Conservation (phyloP, 495 filamentous ascomycete species). For the Cenococcum geophilum region DNA sequence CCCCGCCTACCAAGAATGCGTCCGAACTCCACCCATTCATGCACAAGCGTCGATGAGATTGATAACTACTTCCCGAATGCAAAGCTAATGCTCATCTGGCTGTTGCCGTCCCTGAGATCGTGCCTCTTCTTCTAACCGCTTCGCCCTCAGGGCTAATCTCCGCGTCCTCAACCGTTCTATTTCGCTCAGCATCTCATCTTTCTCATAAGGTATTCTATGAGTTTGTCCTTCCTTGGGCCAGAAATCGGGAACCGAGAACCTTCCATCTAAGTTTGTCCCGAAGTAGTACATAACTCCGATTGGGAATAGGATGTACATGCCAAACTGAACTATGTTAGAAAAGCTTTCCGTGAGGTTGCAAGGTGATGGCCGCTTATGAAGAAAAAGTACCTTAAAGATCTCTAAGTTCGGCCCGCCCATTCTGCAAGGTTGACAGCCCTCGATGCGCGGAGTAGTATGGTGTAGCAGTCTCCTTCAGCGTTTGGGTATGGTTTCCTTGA, state of each 20-base stretch:
- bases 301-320: slow-evolving; percentile 97
- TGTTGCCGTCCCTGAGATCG: neutral
- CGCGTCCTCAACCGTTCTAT: slow-evolving; percentile 27
- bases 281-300: slow-evolving; percentile 99
- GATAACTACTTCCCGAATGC: no score
- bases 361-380: slow-evolving; percentile 6
- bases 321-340: slow-evolving; percentile 56
- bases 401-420: slow-evolving; percentile 89
- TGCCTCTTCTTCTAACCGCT: slow-evolving; percentile 18
- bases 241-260: slow-evolving; percentile 83
- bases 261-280: slow-evolving; percentile 91
- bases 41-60: neutral
- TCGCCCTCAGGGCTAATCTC: slow-evolving; percentile 21
- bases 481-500: neutral
- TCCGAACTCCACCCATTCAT: no score
- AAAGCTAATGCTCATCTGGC: neutral
- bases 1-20: no score
- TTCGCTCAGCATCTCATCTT: slow-evolving; percentile 59
- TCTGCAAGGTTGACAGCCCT: slow-evolving; percentile 18
- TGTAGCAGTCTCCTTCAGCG: neutral
- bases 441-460: neutral
- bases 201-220: slow-evolving; percentile 81
- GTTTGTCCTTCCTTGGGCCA: slow-evolving; percentile 85
- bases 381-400: slow-evolving; percentile 74
- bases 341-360: slow-evolving; percentile 9